Evolutionary conservation across 2,329 filamentous ascomycete genomes (phyloP), one percentile per base, ranked within the genome.

Genomic region (Trichoderma semiorbis): DNA sequence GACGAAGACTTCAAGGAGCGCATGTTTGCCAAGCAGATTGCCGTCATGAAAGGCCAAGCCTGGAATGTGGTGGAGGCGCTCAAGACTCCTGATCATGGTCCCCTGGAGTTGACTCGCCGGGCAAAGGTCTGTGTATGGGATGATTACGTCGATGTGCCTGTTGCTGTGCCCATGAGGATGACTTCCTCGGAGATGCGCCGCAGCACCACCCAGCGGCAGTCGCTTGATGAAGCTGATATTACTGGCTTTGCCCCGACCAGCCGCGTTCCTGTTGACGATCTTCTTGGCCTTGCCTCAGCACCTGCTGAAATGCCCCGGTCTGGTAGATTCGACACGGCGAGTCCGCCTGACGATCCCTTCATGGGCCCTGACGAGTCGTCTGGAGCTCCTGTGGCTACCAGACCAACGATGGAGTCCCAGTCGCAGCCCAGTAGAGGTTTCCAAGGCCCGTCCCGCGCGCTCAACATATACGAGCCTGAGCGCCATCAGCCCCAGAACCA

Each of bases 11-110:
- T 99, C 81, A 94, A 98, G 80, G 96, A 99, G 83, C 92, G 93
- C 82, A 99, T 99, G 96, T 99, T 97, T 83, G 94, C 94, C n/a
- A 91, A 93, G 75, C 96, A 99, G 79, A 97, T 99, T 73, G 95
- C 96, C 1, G 96, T 99, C 72, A 97, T 99, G 94, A 99, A 99
- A 82, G 96, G 96, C 12, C 96, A 99, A 80, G 96, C 96, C 0
- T 99, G 96, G 94, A 99, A 99, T 79, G 96, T 99, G 0, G 96
- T 99, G 5, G 96, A 99, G 83, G 98, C 96, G 0, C 87, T 99
- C 73, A 99, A 99, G 81, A 93, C 93, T 21, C 86, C 90, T 0
- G 96, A 98, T 78, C 95, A 98, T 78, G 96, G 96, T 0, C 96
- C 96, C 0, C 85, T 99, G 21, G 96, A 98, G 82, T 88, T 99